A percentile compares a stretch with the other conserved stretches of the same genome.
Conservation (phyloP, 2,329 filamentous ascomycete genomes). For the Alternaria sp. region DNA sequence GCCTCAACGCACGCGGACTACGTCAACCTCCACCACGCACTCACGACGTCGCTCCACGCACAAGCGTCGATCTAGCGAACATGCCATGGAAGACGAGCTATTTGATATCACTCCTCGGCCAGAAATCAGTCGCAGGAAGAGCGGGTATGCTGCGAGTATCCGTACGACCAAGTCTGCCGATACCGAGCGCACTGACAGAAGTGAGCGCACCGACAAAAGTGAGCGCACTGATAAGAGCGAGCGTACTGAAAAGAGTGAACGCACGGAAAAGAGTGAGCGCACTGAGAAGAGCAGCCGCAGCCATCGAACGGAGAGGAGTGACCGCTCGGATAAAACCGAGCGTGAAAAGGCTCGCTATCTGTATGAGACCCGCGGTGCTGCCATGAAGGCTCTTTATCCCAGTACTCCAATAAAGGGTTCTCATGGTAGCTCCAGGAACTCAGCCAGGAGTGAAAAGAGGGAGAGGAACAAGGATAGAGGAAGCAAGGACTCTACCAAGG, state of each 20-base stretch:
- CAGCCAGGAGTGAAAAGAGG: constrained; percentile 26
- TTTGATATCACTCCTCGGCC: constrained; percentile 28
- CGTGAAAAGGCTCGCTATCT: constrained; percentile 41
- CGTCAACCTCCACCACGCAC: constrained; percentile 29
- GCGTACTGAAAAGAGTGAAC: constrained; percentile 25
- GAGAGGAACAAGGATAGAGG: constrained; percentile 27
- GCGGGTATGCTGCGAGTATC: constrained; percentile 41
- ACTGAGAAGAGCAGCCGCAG: constrained; percentile 17
- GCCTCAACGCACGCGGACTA: constrained; percentile 33
- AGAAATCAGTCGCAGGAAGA: constrained; percentile 37
- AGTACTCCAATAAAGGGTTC: constrained; percentile 36
- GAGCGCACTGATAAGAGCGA: constrained; percentile 28
- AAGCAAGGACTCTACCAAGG: constrained; percentile 28
- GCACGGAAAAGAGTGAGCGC: constrained; percentile 26
- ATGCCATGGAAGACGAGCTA: constrained; percentile 32
- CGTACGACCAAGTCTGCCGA: constrained; percentile 31
- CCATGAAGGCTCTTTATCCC: constrained; percentile 50
- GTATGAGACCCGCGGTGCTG: constrained; percentile 49
- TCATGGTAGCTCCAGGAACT: constrained; percentile 27
- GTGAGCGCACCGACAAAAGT: constrained; percentile 29
- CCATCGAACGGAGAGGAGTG: constrained; percentile 26
- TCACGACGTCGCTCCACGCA: constrained; percentile 43
- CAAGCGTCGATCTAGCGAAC: constrained; percentile 31
- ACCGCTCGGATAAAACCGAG: constrained; percentile 30
- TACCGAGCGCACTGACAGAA: constrained; percentile 30